These are phyloP conservation scores for Skeletonema marinoi DNA, from an alignment of 108 stramenopile genomes.

Conservation along the genomic window DNA sequence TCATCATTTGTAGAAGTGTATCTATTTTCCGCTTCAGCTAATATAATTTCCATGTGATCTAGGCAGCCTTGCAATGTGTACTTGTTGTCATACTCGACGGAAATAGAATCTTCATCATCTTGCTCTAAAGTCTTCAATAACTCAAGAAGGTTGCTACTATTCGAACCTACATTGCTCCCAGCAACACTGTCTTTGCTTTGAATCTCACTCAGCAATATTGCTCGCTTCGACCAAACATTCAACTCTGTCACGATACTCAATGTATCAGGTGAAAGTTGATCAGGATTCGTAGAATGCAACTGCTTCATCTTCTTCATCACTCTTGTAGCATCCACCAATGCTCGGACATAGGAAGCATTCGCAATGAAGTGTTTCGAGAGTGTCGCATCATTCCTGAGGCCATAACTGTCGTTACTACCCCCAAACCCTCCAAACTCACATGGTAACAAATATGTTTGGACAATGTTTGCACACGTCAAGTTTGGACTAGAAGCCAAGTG, in stretches of 20 bases:
- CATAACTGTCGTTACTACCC: slow-evolving; percentile 3
- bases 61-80: slow-evolving; percentile 38
- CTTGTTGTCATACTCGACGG: background rate
- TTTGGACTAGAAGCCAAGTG: slow-evolving; percentile 23
- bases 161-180: background rate
- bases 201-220: slow-evolving; percentile 14
- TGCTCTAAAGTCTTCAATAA: slow-evolving; percentile 17
- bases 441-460: slow-evolving; percentile 40
- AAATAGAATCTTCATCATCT: background rate
- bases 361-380: slow-evolving; percentile 31
- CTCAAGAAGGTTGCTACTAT: slow-evolving; percentile 9
- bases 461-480: slow-evolving; percentile 28
- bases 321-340: slow-evolving; percentile 37
- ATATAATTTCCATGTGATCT: slow-evolving; percentile 29
- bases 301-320: slow-evolving; percentile 41
- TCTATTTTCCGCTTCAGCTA: slow-evolving; percentile 23
- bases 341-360: slow-evolving; percentile 22
- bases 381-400: slow-evolving; percentile 21
- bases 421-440: slow-evolving; percentile 31
- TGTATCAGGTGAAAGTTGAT: slow-evolving; percentile 32
- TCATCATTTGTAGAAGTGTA: slow-evolving; percentile 27
- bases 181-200: slow-evolving; percentile 2
- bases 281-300: slow-evolving; percentile 22
- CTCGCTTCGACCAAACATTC: slow-evolving; percentile 42
- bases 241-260: slow-evolving; percentile 38